phyloP scores from a whole-genome alignment of 805 yeast species.

The Jamesozyma piceae region DNA sequence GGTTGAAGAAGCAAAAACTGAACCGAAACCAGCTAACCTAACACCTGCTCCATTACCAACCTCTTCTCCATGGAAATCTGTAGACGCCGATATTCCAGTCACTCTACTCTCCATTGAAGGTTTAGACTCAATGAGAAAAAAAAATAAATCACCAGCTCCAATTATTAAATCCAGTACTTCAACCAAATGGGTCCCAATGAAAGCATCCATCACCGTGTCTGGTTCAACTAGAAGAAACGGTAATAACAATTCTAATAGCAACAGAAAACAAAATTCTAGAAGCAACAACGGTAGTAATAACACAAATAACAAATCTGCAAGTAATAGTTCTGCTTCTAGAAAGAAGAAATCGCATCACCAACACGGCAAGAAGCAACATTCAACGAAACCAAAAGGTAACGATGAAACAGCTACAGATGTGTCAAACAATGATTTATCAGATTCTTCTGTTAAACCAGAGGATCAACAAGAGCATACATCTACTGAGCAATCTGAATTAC shows the following conservation, averaged over 20 bases:
- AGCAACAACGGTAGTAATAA: slow-evolving; percentile 8
- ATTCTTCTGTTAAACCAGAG: no score
- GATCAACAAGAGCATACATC: slow-evolving; percentile 1
- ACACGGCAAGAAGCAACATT: background rate
- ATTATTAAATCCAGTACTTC: slow-evolving; percentile 14
- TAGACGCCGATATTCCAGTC: slow-evolving; percentile 18
- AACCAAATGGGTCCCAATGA: slow-evolving; percentile 64
- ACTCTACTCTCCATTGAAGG: slow-evolving; percentile 17
- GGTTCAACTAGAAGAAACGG: slow-evolving; percentile 9
- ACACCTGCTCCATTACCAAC: slow-evolving; percentile 31
- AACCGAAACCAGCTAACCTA: slow-evolving; percentile 11
- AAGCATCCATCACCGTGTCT: slow-evolving; percentile 43
- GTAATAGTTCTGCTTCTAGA: slow-evolving; percentile 3
- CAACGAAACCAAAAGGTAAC: background rate
- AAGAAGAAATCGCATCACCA: slow-evolving; percentile 5
- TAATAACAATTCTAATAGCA: slow-evolving; percentile 9
- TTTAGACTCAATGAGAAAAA: slow-evolving; percentile 13
- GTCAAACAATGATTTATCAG: background rate
- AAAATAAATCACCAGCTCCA: slow-evolving; percentile 11
- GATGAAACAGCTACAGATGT: slow-evolving; percentile 1
- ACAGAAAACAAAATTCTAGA: slow-evolving; percentile 6
- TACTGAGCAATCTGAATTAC: background rate
- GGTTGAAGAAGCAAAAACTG: background rate
- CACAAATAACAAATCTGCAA: background rate
- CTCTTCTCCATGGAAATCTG: slow-evolving; percentile 28